Percentiles rank a stretch among this genome's conserved stretches.
Evolutionary conservation across 257 asterid genomes (phyloP).

Genomic region (Echium plantagineum): DNA sequence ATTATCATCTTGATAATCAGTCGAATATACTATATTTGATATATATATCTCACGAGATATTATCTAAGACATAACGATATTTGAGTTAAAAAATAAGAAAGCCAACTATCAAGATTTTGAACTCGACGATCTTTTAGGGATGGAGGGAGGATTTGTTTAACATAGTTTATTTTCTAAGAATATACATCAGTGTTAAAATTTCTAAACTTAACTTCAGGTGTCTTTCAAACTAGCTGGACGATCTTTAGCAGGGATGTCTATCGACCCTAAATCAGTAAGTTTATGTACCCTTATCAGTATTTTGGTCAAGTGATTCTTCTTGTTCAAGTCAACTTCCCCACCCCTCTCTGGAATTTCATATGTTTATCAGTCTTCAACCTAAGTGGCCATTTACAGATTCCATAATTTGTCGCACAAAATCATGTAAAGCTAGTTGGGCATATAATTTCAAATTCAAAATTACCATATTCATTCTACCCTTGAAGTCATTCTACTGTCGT

Average conservation of each 20-base stretch:
- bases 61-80: too few species aligned
- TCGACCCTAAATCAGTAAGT: slow-evolving; percentile 91
- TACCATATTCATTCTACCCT: neutral
- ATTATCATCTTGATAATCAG: too few species aligned
- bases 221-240: slow-evolving; percentile 84
- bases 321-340: neutral
- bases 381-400: neutral
- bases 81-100: too few species aligned
- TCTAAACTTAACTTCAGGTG: slow-evolving; percentile 43
- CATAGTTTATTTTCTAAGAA: slow-evolving; percentile 7
- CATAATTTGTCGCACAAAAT: neutral
- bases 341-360: neutral
- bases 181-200: neutral
- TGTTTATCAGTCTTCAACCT: neutral
- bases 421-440: too few species aligned
- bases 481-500: neutral
- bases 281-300: neutral
- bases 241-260: slow-evolving; percentile 79
- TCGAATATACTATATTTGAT: too few species aligned
- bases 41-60: too few species aligned
- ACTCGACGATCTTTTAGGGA: too few species aligned
- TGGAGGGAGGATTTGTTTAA: too few species aligned
- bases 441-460: neutral
- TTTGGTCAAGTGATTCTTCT: neutral
- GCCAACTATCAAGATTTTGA: too few species aligned